Conservation (phyloP, 176 grass and related monocot species). For the Aegilops tauschii region DNA sequence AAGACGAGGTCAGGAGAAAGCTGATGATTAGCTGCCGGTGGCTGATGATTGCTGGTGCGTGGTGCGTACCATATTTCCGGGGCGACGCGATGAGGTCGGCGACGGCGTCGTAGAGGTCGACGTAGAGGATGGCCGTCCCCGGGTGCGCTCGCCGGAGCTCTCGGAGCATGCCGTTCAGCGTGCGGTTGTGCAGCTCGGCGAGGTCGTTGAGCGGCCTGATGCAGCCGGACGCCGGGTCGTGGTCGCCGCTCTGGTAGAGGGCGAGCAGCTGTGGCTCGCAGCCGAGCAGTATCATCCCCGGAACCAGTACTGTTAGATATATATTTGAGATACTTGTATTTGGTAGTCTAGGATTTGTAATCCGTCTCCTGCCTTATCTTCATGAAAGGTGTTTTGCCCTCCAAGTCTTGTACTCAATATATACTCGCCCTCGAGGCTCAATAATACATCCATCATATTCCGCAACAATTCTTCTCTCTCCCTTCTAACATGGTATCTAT, state of each 20-base stretch:
- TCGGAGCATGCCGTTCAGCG: conserved; percentile 14
- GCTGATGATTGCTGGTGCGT: neutral
- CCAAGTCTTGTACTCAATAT: too few species aligned
- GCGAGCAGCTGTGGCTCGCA: conserved; percentile 50
- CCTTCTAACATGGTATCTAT: too few species aligned
- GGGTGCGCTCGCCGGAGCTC: conserved; percentile 31
- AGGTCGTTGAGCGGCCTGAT: conserved; percentile 50
- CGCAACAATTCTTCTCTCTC: too few species aligned
- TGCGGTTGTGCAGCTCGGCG: conserved; percentile 51
- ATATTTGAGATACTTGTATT: too few species aligned
- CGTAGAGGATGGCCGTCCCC: conserved; percentile 41
- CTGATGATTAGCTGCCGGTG: neutral
- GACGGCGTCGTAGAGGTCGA: conserved; percentile 48
- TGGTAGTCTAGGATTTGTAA: too few species aligned
- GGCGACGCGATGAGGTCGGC: conserved; percentile 29
- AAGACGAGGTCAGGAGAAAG: neutral
- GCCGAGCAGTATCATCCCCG: conserved; percentile 51
- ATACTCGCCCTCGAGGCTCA: too few species aligned
- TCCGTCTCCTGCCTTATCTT: too few species aligned
- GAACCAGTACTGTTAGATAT: conserved; percentile 19
- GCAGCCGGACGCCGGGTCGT: conserved; percentile 54
- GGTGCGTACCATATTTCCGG: neutral
- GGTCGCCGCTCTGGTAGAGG: conserved; percentile 18
- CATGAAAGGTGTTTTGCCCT: too few species aligned
- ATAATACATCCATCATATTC: too few species aligned